These are phyloP conservation scores for Colletotrichum tropicale DNA, from an alignment of 2,329 filamentous ascomycete species.

Conservation along the genomic window DNA sequence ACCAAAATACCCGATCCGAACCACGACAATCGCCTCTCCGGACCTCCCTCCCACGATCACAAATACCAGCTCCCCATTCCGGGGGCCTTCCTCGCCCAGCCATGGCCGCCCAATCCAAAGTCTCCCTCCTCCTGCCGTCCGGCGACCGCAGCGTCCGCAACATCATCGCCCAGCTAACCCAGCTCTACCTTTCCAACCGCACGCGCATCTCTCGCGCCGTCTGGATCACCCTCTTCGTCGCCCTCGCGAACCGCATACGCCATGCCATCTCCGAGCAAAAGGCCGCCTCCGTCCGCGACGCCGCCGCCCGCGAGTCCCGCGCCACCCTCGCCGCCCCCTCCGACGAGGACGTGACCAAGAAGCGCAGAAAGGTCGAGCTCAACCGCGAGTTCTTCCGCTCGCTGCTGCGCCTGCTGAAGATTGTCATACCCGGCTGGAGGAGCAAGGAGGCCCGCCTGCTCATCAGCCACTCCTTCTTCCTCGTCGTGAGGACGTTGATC, in stretches of 20 bases:
- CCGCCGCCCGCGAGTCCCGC: slow-evolving; percentile 55
- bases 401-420: slow-evolving; percentile 77
- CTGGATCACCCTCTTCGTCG: slow-evolving; percentile 81
- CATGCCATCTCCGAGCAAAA: slow-evolving; percentile 94
- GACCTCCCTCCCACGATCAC: neutral
- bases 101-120: slow-evolving; percentile 81
- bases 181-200: slow-evolving; percentile 79
- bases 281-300: slow-evolving; percentile 74
- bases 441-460: slow-evolving; percentile 88
- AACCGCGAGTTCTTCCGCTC: slow-evolving; percentile 83
- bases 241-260: slow-evolving; percentile 85
- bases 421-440: slow-evolving; percentile 88
- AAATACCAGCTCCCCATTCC: neutral
- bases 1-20: neutral
- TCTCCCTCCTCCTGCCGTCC: slow-evolving; percentile 54
- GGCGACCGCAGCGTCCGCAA: slow-evolving; percentile 68
- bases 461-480: slow-evolving; percentile 89
- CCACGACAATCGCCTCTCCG: neutral
- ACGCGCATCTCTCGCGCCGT: slow-evolving; percentile 82
- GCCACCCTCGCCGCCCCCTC: slow-evolving; percentile 52
- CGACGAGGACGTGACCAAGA: slow-evolving; percentile 37
- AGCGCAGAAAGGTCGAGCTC: slow-evolving; percentile 84
- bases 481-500: slow-evolving; percentile 88
- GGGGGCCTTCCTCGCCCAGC: neutral
- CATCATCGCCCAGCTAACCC: slow-evolving; percentile 69